phyloP scores from a whole-genome alignment of 768 basidiomycete species.

The Pisolithus orientalis region DNA sequence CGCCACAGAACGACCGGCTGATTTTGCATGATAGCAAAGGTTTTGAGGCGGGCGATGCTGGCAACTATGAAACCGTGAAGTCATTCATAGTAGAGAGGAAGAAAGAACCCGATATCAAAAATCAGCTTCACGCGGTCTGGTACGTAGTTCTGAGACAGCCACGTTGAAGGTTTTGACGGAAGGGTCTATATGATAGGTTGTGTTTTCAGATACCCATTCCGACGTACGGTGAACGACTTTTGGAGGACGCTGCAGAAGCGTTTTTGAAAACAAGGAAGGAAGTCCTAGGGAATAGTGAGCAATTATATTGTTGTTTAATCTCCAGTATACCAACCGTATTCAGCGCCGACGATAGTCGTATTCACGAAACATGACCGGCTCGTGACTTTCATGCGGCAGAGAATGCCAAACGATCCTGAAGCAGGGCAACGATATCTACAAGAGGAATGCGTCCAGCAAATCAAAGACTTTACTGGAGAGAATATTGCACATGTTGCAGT shows the following conservation, averaged over 20 bases:
- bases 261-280: neutral
- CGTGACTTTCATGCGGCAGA: neutral
- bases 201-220: conserved; percentile 1
- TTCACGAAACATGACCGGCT: conserved; percentile 4
- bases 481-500: no score
- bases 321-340: neutral
- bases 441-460: no score
- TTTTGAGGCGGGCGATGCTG: conserved; percentile 8
- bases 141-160: neutral
- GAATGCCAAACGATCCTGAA: neutral
- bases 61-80: conserved; percentile 3
- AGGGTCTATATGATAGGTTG: neutral
- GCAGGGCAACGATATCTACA: neutral
- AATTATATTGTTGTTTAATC: neutral
- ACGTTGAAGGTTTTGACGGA: neutral
- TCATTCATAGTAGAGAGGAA: conserved; percentile 6
- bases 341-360: conserved; percentile 1
- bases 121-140: conserved; percentile 11
- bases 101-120: neutral
- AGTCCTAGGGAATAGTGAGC: conserved; percentile 2
- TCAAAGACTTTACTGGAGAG: no score
- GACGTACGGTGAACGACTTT: neutral
- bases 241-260: conserved; percentile 1
- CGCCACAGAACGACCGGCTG: conserved; percentile 4
- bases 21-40: conserved; percentile 13